Evolutionary conservation across 1,139 yeast genomes (phyloP).

Genomic region (Candida sp.): DNA sequence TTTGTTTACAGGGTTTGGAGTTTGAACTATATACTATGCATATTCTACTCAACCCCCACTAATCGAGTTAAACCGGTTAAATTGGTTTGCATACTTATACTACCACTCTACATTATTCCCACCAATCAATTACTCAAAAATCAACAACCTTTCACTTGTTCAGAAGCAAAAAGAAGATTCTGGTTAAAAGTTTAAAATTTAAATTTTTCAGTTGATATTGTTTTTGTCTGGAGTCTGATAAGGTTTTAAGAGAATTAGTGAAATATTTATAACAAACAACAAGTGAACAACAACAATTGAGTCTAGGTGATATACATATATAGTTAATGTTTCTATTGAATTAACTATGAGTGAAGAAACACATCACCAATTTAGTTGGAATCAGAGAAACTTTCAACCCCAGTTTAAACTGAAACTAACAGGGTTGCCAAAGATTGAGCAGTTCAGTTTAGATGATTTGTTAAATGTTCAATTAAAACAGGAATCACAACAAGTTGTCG

Average conservation of each 20-base stretch:
- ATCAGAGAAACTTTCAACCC: neutral
- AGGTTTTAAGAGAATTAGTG: neutral
- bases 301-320: neutral
- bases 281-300: neutral
- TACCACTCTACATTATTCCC: too few species aligned
- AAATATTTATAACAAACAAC: too few species aligned
- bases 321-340: neutral
- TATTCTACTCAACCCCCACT: too few species aligned
- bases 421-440: slow-evolving; percentile 32
- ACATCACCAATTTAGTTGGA: neutral
- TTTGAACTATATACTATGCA: too few species aligned
- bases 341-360: neutral
- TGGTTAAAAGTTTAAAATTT: too few species aligned
- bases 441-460: slow-evolving; percentile 37
- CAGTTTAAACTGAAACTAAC: neutral
- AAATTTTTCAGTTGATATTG: too few species aligned
- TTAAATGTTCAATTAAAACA: slow-evolving; percentile 23
- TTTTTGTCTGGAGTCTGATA: neutral
- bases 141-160: too few species aligned
- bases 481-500: slow-evolving; percentile 31
- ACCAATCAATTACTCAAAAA: too few species aligned
- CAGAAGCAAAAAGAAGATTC: too few species aligned
- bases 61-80: too few species aligned
- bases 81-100: too few species aligned
- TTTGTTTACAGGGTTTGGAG: too few species aligned